Evolutionary conservation across 2,329 filamentous ascomycete species (phyloP), one percentile per base, ranked within the genome.

Genomic region (Colletotrichum kahawae): DNA sequence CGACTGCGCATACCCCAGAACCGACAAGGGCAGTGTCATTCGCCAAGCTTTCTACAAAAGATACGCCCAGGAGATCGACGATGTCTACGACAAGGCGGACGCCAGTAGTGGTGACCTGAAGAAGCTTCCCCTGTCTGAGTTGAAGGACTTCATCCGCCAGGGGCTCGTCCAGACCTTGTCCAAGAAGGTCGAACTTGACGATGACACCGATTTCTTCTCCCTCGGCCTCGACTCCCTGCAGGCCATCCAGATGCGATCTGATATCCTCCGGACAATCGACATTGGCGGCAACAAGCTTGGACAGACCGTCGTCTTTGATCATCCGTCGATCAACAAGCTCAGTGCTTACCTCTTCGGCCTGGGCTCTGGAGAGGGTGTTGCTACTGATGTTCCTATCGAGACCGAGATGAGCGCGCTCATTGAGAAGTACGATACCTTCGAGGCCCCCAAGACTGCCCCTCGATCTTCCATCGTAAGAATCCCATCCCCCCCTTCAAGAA

Each of bases 251-350:
- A 87, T 91, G 72, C 87, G 91, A 76, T 85, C 85, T 18, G 81
- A 84, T 2, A 88, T 93, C 33, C 82, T 90, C 68, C 86, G 87
- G 14, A 84, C 87, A 1, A 79, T 93, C 3, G 85, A 91, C 31
- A 78, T 91, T 2, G 84, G 85, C 2, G 86, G 87, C 0, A 82
- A 85, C 16, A 80, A 83, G 12, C 80, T 92, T 0, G 86, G 87
- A 0, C 87, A 90, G 63, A 93, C 92, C 65, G 84, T 93, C 0
- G 86, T 92, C 0, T 93, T 91, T 64, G 91, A 93, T 54, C 85
- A 88, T 38, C 88, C 88, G 1, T 90, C 87, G 4, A 82, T 91
- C 38, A 78, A 81, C 14, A 82, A 82, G 34, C 81, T 92, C 21
- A 85, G 88, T 5, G 79, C 79, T 2, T 84, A 88, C 74, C 80